Evolutionary conservation across 768 basidiomycete genomes (phyloP), one percentile per base, ranked within the genome.

Genomic region (Phlebiopsis flavidoalba): DNA sequence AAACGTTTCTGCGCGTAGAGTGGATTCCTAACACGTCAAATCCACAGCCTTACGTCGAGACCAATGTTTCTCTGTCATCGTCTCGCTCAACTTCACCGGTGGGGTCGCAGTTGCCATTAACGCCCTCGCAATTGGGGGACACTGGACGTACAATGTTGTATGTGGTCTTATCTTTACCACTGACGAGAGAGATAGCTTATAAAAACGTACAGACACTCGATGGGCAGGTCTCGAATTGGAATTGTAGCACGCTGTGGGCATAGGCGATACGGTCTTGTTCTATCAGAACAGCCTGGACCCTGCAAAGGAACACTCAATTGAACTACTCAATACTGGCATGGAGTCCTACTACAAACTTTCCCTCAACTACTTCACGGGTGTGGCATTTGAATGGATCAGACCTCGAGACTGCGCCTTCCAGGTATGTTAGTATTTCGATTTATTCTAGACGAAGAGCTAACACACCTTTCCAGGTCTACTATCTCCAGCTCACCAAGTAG

Each of bases 261-360:
- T 72, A 35, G 69, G 76, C 53, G 65, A 71, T 52, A 73, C 83
- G 14, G 74, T 89, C 4, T 75, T 93, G 15, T 91, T 85, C 68
- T 86, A 80, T 62, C 77, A 82, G 24, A 82, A 81, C 33, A 82
- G 82, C 17, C 77, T 93, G 35, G 76, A 89, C 64, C 75, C 80
- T 11, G 72, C 71, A 50, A 24, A 59, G 3, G 57, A 64, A 5
- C 87, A 93, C 68, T 69, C 73, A 2, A 65, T 91, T 17, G 67
- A 75, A 10, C 71, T 93, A 26, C 71, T 69, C 31, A 89, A 91
- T 66, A 74, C 74, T 36, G 79, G 81, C 59, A 83, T 81, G 37
- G 68, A 74, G 15, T 62, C 19, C 12, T 37, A 60, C 5, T 24
- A 57, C 53, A 64, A 66, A 49, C 63, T 70, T 45, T 65, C 57